These are phyloP conservation scores for Chlamydomonas sphaeroides DNA, from an alignment of 139 green algal genomes.

Conservation along the genomic window DNA sequence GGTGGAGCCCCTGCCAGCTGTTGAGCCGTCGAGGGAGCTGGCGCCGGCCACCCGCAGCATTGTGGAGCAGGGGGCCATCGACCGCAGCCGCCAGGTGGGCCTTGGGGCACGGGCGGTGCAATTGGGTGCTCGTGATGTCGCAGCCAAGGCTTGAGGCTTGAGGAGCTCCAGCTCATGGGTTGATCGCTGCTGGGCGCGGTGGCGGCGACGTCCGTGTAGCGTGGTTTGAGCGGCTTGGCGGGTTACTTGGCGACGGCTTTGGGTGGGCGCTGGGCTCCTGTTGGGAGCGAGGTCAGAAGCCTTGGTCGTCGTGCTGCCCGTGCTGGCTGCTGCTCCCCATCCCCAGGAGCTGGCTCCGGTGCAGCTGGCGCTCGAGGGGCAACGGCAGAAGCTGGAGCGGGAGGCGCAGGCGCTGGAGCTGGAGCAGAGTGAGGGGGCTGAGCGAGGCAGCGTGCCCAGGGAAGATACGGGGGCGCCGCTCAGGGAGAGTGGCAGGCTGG, in stretches of 20 bases:
- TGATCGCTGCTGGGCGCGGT: no score
- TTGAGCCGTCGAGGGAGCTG: not conserved
- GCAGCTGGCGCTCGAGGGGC: not conserved
- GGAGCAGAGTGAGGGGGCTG: not conserved
- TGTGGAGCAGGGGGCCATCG: not conserved
- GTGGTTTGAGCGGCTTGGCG: no score
- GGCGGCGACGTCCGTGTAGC: no score
- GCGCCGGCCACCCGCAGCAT: not conserved
- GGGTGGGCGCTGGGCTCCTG: no score
- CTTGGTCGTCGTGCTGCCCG: not conserved
- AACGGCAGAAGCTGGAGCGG: conserved; percentile 13
- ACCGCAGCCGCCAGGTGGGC: not conserved
- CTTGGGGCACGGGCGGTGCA: no score
- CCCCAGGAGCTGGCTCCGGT: not conserved
- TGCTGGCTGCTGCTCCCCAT: not conserved
- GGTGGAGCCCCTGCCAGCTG: not conserved
- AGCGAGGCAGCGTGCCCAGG: not conserved
- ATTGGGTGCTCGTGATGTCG: no score
- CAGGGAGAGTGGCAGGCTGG: no score
- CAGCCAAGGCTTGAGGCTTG: no score
- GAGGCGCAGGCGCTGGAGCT: not conserved
- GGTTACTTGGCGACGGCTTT: no score
- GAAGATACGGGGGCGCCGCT: no score
- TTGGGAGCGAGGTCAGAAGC: no score
- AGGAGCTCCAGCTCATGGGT: no score